Evolutionary conservation across 2,329 filamentous ascomycete genomes (phyloP), one percentile per base, ranked within the genome.

Genomic region (Pseudocercospora crystallina): DNA sequence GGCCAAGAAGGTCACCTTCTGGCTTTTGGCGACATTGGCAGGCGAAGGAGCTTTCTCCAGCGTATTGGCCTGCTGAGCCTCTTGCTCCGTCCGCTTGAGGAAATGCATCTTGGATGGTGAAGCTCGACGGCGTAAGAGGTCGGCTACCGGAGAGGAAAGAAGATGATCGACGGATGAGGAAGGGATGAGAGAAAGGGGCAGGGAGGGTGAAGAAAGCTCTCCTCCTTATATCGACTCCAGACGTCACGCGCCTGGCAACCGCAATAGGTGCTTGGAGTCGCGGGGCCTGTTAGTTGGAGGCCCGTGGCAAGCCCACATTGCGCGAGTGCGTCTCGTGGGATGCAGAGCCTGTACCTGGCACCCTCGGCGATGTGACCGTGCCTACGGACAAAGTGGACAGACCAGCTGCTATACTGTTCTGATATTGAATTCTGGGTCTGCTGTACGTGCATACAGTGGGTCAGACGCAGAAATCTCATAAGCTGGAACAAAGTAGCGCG

Each of bases 1-100:
- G 31, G 72, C 71, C 11, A 66, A 53, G 59, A 69, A 66, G 40
- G 65, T 67, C 26, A 67, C 61, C 47, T 62, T 65, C 37, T 61
- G 58, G 10, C 54, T 51, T n/a, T 57, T 34, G 9, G 51, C 57
- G 15, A 55, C 47, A 38, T 52, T 56, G 11, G 53, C 50, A 17
- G 49, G 49, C 11, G 61, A 60, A 29, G 56, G 51, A 7, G 56
- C 58, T 53, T 65, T 65, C 54, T 68, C 66, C 32, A 68, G 51
- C 48, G 62, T 59, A 37, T 60, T 60, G 49, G 64, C 63, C 42
- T 64, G 49, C 50, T 63, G 51, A 49, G 62, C 64, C 54, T 65
- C 63, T 17, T 54, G 58, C 61, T 66, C 63, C 31, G 59, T 61
- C 41, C 64, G 61, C 56, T 67, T 67, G 59, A 66, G 62, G 59